Conservation (phyloP, 768 basidiomycete genomes). For the Sporobolomyces roseus region DNA sequence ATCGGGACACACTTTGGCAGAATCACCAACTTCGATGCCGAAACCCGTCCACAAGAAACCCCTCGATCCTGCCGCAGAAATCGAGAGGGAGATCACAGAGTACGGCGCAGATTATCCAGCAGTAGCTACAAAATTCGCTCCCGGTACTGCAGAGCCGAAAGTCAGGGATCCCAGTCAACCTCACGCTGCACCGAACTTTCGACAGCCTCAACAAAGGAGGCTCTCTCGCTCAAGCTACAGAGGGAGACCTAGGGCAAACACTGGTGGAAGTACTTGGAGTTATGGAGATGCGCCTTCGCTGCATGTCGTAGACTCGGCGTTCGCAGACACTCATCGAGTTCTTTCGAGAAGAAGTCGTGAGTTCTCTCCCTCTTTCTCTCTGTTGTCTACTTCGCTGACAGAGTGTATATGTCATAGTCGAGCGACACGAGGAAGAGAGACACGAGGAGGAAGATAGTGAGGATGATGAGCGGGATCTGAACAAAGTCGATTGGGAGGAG, state of each 20-base stretch:
- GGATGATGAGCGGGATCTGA: constrained; percentile 19
- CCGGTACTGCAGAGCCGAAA: constrained; percentile 5
- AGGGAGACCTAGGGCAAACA: constrained; percentile 8
- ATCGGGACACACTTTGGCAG: constrained; percentile 9
- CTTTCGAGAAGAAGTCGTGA: constrained; percentile 13
- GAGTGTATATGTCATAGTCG: background rate
- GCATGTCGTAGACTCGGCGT: constrained; percentile 24
- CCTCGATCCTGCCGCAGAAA: constrained; percentile 3
- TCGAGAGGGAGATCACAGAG: constrained; percentile 16
- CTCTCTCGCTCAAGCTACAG: constrained; percentile 13
- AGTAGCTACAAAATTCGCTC: constrained; percentile 3
- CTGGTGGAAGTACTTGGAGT: constrained; percentile 7
- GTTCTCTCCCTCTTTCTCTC: background rate
- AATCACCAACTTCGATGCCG: background rate
- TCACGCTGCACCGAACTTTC: background rate
- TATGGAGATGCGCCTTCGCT: constrained; percentile 7
- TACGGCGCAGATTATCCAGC: constrained; percentile 13
- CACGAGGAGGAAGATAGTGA: constrained; percentile 1
- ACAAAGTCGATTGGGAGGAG: constrained; percentile 35
- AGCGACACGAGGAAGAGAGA: constrained; percentile 5
- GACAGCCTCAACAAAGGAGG: background rate
- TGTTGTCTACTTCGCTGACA: background rate
- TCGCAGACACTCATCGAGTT: constrained; percentile 2
- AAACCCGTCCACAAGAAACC: background rate
- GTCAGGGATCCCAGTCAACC: constrained; percentile 1